Percentiles rank a stretch among this genome's conserved stretches.
These are phyloP conservation scores for Salicornia ramosissima DNA, from an alignment of 148 eudicot genomes.

Conservation along the genomic window DNA sequence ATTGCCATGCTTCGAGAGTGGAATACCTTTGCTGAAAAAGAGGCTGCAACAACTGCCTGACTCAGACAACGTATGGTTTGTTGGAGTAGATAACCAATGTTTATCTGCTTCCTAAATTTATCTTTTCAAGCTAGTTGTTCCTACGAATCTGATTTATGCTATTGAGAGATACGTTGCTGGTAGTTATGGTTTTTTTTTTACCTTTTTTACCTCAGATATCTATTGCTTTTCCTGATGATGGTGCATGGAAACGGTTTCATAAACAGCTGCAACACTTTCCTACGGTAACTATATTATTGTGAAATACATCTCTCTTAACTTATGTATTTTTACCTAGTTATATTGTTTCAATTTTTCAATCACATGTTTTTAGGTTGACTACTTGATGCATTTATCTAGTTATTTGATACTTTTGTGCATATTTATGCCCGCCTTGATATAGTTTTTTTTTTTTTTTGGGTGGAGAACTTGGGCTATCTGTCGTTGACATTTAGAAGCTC, in stretches of 20 bases:
- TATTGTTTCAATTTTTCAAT: background rate
- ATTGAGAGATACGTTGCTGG: background rate
- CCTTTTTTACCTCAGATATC: constrained; percentile 50
- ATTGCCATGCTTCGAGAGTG: constrained; percentile 98
- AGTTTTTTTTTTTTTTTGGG: too few relatives aligned
- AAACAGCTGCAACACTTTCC: constrained; percentile 98
- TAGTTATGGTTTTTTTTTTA: constrained; percentile 10
- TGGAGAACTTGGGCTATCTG: background rate
- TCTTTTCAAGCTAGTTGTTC: background rate
- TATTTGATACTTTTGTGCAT: background rate
- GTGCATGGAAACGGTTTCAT: constrained; percentile 98
- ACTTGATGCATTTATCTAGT: background rate
- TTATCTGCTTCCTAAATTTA: background rate
- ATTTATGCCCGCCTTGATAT: background rate
- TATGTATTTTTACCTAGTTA: background rate
- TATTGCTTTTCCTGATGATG: constrained; percentile 97
- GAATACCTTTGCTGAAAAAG: constrained; percentile 82
- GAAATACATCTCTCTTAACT: background rate
- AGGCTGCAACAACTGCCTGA: constrained; percentile 93
- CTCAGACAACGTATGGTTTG: constrained; percentile 73
- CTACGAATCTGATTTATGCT: background rate
- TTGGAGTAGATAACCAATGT: constrained; percentile 12
- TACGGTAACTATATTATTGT: constrained; percentile 40
- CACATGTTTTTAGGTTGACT: background rate
- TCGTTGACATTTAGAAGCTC: background rate